phyloP scores from a whole-genome alignment of 257 asterid species.

The Solanum chaucha region DNA sequence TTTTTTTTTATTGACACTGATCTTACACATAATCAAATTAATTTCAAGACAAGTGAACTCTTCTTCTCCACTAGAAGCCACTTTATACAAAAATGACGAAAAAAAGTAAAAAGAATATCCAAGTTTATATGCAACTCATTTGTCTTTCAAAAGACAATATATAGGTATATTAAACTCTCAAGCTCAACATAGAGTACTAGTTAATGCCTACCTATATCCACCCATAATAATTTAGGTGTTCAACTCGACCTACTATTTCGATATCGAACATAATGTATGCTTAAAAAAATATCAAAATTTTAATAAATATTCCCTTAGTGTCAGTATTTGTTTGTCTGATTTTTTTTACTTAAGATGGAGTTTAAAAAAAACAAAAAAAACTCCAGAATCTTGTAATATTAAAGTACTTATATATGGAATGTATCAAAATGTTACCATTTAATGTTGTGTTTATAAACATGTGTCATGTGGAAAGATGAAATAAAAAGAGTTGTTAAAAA shows the following conservation, averaged over 20 bases:
- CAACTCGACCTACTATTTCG: not conserved
- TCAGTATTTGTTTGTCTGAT: too few species aligned
- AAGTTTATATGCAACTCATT: not conserved
- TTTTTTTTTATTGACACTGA: not conserved
- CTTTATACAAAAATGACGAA: not conserved
- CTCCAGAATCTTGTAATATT: too few species aligned
- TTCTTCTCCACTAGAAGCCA: not conserved
- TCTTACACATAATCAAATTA: not conserved
- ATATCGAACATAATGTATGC: not conserved
- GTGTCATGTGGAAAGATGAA: not conserved
- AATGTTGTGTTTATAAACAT: not conserved
- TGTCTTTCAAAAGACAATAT: not conserved
- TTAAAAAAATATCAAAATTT: not conserved
- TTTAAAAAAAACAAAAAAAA: too few species aligned
- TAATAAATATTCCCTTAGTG: not conserved
- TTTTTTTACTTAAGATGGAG: too few species aligned
- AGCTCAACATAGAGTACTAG: not conserved
- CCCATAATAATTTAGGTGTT: not conserved
- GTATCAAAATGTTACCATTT: not conserved
- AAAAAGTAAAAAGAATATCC: not conserved
- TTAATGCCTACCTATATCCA: not conserved
- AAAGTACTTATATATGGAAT: too few species aligned
- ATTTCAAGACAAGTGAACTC: not conserved
- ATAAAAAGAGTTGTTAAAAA: not conserved
- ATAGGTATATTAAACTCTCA: not conserved